Base-by-base conservation (phyloP, 78 protist species). In the Diacronema lutheri region DNA sequence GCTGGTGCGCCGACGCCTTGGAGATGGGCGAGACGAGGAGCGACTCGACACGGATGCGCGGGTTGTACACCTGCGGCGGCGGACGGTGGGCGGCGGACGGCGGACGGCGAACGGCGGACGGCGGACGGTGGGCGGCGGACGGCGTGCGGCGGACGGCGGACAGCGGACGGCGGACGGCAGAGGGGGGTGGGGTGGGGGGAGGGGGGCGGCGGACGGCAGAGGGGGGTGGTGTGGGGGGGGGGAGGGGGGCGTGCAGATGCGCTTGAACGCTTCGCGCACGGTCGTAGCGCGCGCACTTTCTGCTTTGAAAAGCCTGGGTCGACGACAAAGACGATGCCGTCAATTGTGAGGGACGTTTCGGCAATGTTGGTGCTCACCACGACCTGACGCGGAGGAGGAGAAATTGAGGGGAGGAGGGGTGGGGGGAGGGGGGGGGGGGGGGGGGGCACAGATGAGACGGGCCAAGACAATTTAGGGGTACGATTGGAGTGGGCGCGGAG, bases 331-430 rank as follows among this genome's bases (percentile, higher is more conserved):
- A 98, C 99, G 41, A 99, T 92, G 38, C 99, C 99, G 33, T 98
- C 99, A 76, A 99, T 98, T 31, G 99, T 99, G 66, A 99, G 88
- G 4, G 99, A 97, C 20, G 99, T 99, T 85, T 99, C 99, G 2
- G 99, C 99, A 38, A 99, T 97, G 93, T 98, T 98, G 33, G 99
- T 99, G 12, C 99, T 86, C 25, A 98, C 93, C 37, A 99, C 90
- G 44, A 97, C 80, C 83, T 98, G 97, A 31, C 87, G 13, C 55
- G 55, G 55, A 9, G n/a, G n/a, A n/a, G n/a, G n/a, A n/a, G n/a
- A n/a, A n/a, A n/a, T n/a, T n/a, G n/a, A n/a, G n/a, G n/a, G 50
- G 37, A 14, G 74, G 31, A 14, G n/a, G n/a, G n/a, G n/a, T n/a
- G n/a, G n/a, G n/a, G n/a, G n/a, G n/a, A n/a, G n/a, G n/a, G n/a